These are phyloP conservation scores for Basipetospora chlamydospora DNA, from an alignment of 2,329 filamentous ascomycete species.

Conservation along the genomic window DNA sequence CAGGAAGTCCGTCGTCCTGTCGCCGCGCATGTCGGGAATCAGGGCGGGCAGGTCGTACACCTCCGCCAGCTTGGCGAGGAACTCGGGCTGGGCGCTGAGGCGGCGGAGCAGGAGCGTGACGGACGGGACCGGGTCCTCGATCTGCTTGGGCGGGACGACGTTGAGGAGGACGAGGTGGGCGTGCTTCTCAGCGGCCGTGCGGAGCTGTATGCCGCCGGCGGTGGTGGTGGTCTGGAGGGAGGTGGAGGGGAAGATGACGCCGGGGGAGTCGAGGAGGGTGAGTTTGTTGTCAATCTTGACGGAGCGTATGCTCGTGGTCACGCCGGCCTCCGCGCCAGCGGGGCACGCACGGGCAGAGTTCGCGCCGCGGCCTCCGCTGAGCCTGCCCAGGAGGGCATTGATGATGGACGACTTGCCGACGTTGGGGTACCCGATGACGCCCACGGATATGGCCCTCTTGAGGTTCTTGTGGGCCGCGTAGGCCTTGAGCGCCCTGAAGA, in stretches of 20 bases:
- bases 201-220: slow-evolving; percentile 31
- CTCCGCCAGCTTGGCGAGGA: slow-evolving; percentile 65
- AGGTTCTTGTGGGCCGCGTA: slow-evolving; percentile 72
- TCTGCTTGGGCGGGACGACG: slow-evolving; percentile 84
- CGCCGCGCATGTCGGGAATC: slow-evolving; percentile 50
- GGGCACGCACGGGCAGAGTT: slow-evolving; percentile 55
- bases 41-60: slow-evolving; percentile 77
- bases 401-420: slow-evolving; percentile 95
- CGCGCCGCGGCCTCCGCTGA: slow-evolving; percentile 49
- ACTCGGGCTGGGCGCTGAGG: slow-evolving; percentile 55
- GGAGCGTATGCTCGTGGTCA: slow-evolving; percentile 74
- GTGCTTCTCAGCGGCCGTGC: slow-evolving; percentile 56
- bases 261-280: slow-evolving; percentile 83
- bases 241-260: slow-evolving; percentile 79
- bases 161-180: slow-evolving; percentile 80
- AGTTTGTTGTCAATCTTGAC: slow-evolving; percentile 94
- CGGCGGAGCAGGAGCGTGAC: slow-evolving; percentile 73
- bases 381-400: slow-evolving; percentile 71
- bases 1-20: slow-evolving; percentile 78
- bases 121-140: slow-evolving; percentile 80
- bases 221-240: slow-evolving; percentile 21
- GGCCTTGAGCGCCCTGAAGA: slow-evolving; percentile 82
- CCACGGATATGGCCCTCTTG: slow-evolving; percentile 80
- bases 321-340: slow-evolving; percentile 79
- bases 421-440: slow-evolving; percentile 90